Base-by-base conservation (phyloP, 257 asterid genomes). In the Osmanthus fragrans region DNA sequence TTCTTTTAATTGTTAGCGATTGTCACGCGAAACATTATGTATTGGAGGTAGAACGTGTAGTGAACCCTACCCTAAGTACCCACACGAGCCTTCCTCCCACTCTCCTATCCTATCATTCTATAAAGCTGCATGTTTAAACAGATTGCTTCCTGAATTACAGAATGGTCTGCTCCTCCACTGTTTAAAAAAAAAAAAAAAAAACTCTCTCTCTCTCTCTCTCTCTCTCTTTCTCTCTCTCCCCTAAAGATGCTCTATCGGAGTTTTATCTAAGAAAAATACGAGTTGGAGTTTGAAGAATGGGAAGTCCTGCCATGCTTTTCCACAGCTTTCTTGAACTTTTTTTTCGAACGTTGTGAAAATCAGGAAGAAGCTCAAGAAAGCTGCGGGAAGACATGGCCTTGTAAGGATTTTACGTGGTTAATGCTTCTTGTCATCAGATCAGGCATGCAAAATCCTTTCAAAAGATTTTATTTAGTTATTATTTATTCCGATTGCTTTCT, bases 261-360 rank as follows among this genome's bases (percentile, higher is more conserved):
- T 3, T 47, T 47, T 16, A 0, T 54, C 4, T 54, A 23, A 2
- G 32, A 58, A 58, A 19, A n/a, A 8, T 8, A 58, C 11, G 15
- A 58, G 4, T 21, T 0, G 1, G 5, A n/a, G 12, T n/a, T 58
- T 7, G 29, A 23, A 7, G 13, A 58, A 58, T 10, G 29, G 9
- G 30, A 81, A 83, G 80, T 81, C 89, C 86, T 73, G 82, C 70
- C 85, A 86, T 86, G 80, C 83, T 86, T 79, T 83, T 86, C 89
- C 89, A 86, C 89, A 86, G 89, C 89, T 86, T 86, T 86, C 89
- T 86, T 86, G 89, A 86, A 86, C 89, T 89, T 89, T 25, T 21
- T 21, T 58, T 58, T 8, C 13, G 16, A 5, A 10, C 16, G 27
- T 19, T 21, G 12, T 6, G 64, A 19, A 27, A 54, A 54, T 21